Conservation (phyloP, 441 rosid genomes). For the Populus hybrid region DNA sequence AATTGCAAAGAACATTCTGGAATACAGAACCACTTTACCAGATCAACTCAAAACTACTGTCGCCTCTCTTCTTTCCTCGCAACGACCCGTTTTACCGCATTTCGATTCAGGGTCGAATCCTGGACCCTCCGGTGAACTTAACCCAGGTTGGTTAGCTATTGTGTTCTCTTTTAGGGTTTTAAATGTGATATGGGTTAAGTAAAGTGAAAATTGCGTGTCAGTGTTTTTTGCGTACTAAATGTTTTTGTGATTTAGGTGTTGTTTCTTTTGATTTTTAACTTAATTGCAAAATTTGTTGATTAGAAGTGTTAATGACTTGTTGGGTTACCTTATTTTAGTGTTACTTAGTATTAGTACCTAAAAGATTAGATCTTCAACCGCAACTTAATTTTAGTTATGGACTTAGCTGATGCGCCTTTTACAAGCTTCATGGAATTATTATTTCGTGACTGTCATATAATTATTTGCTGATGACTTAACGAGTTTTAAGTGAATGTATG, state of each 20-base stretch:
- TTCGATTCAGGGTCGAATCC: constrained; percentile 23
- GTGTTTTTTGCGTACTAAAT: neutral
- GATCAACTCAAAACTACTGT: constrained; percentile 46
- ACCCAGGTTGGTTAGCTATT: constrained; percentile 28
- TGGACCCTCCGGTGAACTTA: constrained; percentile 26
- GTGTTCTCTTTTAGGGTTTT: constrained; percentile 21
- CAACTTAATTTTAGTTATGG: neutral
- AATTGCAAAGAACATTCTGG: constrained; percentile 50
- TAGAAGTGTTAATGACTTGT: neutral
- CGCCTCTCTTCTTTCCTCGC: constrained; percentile 36
- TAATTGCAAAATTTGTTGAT: neutral
- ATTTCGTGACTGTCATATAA: neutral
- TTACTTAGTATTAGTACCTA: neutral
- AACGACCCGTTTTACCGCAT: constrained; percentile 29
- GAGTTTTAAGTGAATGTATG: neutral
- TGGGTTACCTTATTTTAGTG: neutral
- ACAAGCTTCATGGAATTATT: neutral
- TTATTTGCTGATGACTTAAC: neutral
- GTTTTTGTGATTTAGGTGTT: neutral
- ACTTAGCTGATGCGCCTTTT: neutral
- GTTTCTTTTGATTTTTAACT: neutral
- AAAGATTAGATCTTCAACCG: neutral
- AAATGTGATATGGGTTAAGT: neutral
- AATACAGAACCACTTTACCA: constrained; percentile 47
- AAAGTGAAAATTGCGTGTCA: neutral